Conservation (phyloP, 352 stramenopile species). For the Phytophthora citrophthora region DNA sequence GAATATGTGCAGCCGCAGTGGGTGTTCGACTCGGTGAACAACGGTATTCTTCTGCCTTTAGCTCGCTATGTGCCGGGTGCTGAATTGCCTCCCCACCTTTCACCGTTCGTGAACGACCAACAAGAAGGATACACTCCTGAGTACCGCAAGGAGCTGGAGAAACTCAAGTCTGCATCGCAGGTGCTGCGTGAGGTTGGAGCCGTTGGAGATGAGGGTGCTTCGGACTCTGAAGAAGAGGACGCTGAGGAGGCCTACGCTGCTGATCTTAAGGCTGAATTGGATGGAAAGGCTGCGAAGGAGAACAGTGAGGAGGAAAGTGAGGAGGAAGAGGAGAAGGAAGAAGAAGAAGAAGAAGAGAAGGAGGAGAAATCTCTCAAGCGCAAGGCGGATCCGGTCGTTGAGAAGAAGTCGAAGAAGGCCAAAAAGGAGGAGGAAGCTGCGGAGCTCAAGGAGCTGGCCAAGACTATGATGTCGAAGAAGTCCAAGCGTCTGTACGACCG, state of each 20-base stretch:
- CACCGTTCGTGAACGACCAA: slow-evolving; percentile 98
- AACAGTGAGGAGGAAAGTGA: slow-evolving; percentile 54
- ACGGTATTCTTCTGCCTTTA: slow-evolving; percentile 93
- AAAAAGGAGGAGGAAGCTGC: slow-evolving; percentile 82
- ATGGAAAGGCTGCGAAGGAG: slow-evolving; percentile 48
- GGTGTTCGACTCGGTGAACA: slow-evolving; percentile 99
- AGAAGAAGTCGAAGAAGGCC: slow-evolving; percentile 79
- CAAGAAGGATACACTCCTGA: slow-evolving; percentile 97
- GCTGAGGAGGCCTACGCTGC: slow-evolving; percentile 68
- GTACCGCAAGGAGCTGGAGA: slow-evolving; percentile 93
- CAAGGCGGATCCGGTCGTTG: slow-evolving; percentile 37
- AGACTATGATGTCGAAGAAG: slow-evolving; percentile 95
- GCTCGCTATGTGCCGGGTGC: slow-evolving; percentile 93
- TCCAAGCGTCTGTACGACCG: slow-evolving; percentile 90
- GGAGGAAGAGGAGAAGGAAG: slow-evolving; percentile 30
- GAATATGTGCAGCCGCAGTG: slow-evolving; percentile 99
- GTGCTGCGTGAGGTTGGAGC: slow-evolving; percentile 69
- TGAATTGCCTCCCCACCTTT: slow-evolving; percentile 90
- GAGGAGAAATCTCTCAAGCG: slow-evolving; percentile 50
- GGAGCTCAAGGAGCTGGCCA: slow-evolving; percentile 87
- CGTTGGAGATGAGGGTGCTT: slow-evolving; percentile 38
- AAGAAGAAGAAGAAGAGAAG: slow-evolving; percentile 44
- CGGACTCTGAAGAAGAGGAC: slow-evolving; percentile 55
- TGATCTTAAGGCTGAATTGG: slow-evolving; percentile 82
- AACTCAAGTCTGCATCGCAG: slow-evolving; percentile 84